Evolutionary conservation across 2,329 filamentous ascomycete species (phyloP).

Genomic region (Phaeosphaeria sp.): DNA sequence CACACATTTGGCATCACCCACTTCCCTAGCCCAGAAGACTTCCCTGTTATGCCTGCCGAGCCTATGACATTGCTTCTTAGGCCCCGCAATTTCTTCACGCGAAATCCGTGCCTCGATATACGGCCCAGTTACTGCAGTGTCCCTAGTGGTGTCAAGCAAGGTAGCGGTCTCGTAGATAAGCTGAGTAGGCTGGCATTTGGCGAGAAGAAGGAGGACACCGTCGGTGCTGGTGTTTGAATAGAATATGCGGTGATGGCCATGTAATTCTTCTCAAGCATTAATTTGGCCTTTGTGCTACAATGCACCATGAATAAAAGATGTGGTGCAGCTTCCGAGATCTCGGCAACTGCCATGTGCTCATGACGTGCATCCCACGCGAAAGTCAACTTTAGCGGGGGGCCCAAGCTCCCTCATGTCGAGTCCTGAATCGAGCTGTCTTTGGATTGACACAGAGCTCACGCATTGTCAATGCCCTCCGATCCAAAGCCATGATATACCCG

Average conservation of each 20-base stretch:
- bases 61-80: slow-evolving; percentile 81
- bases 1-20: slow-evolving; percentile 92
- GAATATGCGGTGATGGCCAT: background rate
- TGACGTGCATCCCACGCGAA: slow-evolving; percentile 12
- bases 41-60: slow-evolving; percentile 84
- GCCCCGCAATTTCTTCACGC: slow-evolving; percentile 81
- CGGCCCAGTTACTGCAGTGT: slow-evolving; percentile 76
- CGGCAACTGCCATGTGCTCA: slow-evolving; percentile 1
- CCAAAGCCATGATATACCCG: background rate
- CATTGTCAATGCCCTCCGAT: background rate
- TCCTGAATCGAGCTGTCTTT: background rate
- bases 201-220: slow-evolving; percentile 35
- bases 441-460: background rate
- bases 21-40: slow-evolving; percentile 89
- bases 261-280: background rate
- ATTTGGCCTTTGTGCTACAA: background rate
- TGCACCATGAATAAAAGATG: background rate
- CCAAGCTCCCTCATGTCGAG: slow-evolving; percentile 19
- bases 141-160: slow-evolving; percentile 70
- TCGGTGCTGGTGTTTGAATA: slow-evolving; percentile 23
- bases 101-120: slow-evolving; percentile 81
- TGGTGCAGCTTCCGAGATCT: background rate
- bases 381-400: background rate
- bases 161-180: slow-evolving; percentile 56
- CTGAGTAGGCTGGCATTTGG: slow-evolving; percentile 58